These are phyloP conservation scores for Iberis pinnata DNA, from an alignment of 345 rosid species.

Conservation along the genomic window DNA sequence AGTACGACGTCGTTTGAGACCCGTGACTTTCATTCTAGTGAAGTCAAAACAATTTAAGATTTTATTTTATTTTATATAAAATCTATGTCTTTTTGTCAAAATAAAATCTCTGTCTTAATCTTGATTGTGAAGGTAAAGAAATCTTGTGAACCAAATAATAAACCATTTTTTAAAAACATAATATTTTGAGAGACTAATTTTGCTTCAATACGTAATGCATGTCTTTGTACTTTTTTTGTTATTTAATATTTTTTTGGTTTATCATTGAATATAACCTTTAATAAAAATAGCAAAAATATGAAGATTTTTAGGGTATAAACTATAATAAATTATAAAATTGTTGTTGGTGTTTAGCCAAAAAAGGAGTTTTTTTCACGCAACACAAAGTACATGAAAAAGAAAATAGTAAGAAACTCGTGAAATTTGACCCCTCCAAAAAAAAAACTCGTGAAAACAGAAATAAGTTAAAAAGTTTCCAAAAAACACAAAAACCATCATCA, in stretches of 20 bases:
- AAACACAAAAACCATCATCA: too few relatives aligned
- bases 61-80: too few relatives aligned
- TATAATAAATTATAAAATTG: too few relatives aligned
- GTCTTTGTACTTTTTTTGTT: background rate
- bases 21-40: slow-evolving; percentile 23
- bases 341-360: background rate
- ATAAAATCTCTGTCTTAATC: slow-evolving; percentile 21
- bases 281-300: background rate
- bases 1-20: slow-evolving; percentile 24
- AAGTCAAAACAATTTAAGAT: slow-evolving; percentile 20
- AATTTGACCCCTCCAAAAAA: too few relatives aligned
- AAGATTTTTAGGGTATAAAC: background rate
- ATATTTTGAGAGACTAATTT: slow-evolving; percentile 9
- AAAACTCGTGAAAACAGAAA: too few relatives aligned
- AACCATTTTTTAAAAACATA: background rate
- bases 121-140: slow-evolving; percentile 14
- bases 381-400: slow-evolving; percentile 28
- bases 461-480: too few relatives aligned
- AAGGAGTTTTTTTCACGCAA: slow-evolving; percentile 18
- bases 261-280: background rate
- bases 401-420: slow-evolving; percentile 25
- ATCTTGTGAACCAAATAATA: slow-evolving; percentile 16
- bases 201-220: slow-evolving; percentile 13
- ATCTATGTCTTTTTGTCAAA: too few relatives aligned
- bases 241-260: background rate